A percentile compares a stretch with the other conserved stretches of the same genome.
These are phyloP conservation scores for Cucumis hystrix DNA, from an alignment of 306 rosid genomes.

Conservation along the genomic window DNA sequence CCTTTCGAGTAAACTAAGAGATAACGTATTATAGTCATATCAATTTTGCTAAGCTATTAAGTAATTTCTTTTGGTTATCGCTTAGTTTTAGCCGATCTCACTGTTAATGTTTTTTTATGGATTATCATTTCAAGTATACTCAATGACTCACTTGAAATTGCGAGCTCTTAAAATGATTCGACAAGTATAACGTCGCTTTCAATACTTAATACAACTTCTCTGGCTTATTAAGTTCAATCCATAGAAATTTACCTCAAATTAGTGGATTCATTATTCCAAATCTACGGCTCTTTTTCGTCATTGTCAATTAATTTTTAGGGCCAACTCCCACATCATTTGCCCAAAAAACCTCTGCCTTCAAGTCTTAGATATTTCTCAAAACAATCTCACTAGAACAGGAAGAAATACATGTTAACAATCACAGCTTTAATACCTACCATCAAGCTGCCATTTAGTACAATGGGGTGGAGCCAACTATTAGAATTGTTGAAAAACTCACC, in stretches of 20 bases:
- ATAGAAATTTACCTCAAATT: slow-evolving; percentile 26
- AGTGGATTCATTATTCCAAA: slow-evolving; percentile 31
- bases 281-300: slow-evolving; percentile 20
- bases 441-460: too few species aligned
- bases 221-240: slow-evolving; percentile 16
- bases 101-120: too few species aligned
- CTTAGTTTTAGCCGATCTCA: too few species aligned
- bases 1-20: too few species aligned
- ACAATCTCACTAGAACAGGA: slow-evolving; percentile 1
- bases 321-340: slow-evolving; percentile 23
- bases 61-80: too few species aligned
- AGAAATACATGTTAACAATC: too few species aligned
- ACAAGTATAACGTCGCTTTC: neutral
- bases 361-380: slow-evolving; percentile 13
- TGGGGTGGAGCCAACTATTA: too few species aligned
- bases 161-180: slow-evolving; percentile 33
- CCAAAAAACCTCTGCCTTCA: slow-evolving; percentile 24
- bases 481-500: too few species aligned
- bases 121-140: neutral
- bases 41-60: too few species aligned
- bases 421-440: too few species aligned
- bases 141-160: slow-evolving; percentile 12
- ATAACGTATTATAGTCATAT: too few species aligned
- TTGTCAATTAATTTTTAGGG: slow-evolving; percentile 22
- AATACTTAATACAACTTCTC: neutral